Evolutionary conservation across 2,329 filamentous ascomycete genomes (phyloP).

Genomic region (Cyphellophora europaea): DNA sequence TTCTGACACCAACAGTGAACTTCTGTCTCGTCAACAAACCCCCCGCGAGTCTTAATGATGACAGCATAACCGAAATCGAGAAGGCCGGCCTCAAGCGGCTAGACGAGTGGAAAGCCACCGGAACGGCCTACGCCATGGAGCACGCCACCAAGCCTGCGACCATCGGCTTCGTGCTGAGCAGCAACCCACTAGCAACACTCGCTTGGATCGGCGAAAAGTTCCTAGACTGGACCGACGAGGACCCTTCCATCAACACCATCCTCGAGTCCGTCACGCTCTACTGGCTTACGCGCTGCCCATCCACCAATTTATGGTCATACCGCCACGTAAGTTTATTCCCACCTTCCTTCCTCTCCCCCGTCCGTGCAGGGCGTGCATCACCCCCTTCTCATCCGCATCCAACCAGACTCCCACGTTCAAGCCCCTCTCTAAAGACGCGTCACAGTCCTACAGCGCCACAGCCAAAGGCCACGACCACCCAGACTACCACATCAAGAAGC

Average conservation of each 20-base stretch:
- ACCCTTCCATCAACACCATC: constrained; percentile 23
- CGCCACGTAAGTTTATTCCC: constrained; percentile 9
- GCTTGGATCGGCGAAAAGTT: constrained; percentile 39
- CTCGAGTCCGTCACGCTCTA: constrained; percentile 26
- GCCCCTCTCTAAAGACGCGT: too few relatives aligned
- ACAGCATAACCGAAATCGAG: constrained; percentile 25
- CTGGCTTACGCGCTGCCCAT: constrained; percentile 29
- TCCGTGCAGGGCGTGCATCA: not conserved
- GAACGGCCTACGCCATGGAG: constrained; percentile 40
- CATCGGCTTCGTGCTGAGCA: constrained; percentile 44
- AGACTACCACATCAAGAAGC: constrained; percentile 7
- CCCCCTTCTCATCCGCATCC: too few relatives aligned
- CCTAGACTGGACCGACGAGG: constrained; percentile 27
- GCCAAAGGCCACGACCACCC: constrained; percentile 6
- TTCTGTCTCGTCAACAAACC: not conserved
- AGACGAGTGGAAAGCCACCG: constrained; percentile 30
- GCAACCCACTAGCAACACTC: constrained; percentile 47
- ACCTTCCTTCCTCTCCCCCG: not conserved
- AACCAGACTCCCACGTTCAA: too few relatives aligned
- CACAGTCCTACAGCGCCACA: too few relatives aligned
- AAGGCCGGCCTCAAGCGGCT: constrained; percentile 25
- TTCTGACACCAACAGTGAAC: not conserved
- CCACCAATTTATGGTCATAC: constrained; percentile 25
- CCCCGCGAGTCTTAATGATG: not conserved
- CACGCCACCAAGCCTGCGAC: constrained; percentile 48